Conservation (phyloP, 2,329 filamentous ascomycete species). For the Neopestalotiopsis rosae region DNA sequence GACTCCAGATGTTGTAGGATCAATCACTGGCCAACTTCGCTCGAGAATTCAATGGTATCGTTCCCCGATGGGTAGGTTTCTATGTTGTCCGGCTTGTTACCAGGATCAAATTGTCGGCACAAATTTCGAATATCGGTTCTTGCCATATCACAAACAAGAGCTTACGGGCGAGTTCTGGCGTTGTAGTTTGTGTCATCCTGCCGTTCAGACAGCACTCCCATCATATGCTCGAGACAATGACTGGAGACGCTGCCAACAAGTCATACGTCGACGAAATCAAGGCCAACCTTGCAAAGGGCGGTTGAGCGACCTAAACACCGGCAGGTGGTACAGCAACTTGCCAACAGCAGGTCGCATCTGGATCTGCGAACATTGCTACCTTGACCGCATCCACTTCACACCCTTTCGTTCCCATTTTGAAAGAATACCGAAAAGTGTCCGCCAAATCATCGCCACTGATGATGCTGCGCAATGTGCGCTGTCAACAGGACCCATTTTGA, state of each 20-base stretch:
- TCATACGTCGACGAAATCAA: neutral
- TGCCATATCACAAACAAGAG: neutral
- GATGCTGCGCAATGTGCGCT: neutral
- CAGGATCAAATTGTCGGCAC: constrained; percentile 13
- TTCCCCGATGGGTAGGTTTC: neutral
- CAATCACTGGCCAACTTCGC: neutral
- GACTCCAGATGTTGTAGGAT: neutral
- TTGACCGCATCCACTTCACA: constrained; percentile 11
- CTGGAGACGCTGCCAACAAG: neutral
- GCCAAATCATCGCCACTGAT: neutral
- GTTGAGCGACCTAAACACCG: neutral
- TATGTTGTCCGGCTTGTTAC: constrained; percentile 16
- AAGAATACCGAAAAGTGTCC: neutral
- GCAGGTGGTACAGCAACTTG: neutral
- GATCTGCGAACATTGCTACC: constrained; percentile 18
- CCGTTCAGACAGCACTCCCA: neutral
- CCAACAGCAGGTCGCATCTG: neutral
- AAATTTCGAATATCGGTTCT: constrained; percentile 6
- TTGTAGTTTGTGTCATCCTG: neutral
- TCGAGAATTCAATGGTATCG: neutral
- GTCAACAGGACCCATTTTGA: neutral
- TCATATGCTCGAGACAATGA: neutral
- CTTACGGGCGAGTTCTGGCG: neutral
- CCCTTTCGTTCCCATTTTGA: neutral
- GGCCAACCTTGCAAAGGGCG: neutral